phyloP scores from a whole-genome alignment of 1,284 basidiomycete genomes.

The Schizophyllum amplum region DNA sequence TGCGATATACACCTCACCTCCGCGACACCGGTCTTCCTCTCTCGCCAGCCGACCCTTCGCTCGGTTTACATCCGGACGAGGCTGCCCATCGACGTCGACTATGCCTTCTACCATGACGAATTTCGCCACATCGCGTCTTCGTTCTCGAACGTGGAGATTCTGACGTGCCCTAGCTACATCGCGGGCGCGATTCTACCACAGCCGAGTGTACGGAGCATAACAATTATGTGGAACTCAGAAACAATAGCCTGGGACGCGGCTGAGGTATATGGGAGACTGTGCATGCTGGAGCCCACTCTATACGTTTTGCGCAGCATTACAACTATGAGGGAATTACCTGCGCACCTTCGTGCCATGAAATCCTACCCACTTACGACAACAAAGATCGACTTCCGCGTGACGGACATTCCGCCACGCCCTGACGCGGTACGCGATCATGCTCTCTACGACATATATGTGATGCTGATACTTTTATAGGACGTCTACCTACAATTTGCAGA shows the following conservation, averaged over 20 bases:
- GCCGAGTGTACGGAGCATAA: not conserved
- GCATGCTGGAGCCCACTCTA: not conserved
- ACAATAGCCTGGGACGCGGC: not conserved
- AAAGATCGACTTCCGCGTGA: not conserved
- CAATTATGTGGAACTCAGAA: not conserved
- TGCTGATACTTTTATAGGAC: not conserved
- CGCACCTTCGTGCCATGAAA: not conserved
- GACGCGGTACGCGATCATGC: not conserved
- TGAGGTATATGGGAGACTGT: not conserved
- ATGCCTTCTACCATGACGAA: not conserved
- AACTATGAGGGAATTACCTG: not conserved
- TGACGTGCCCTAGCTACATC: not conserved
- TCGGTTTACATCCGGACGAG: not conserved
- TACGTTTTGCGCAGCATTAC: not conserved
- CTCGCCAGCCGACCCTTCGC: not conserved
- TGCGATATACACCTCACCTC: not conserved
- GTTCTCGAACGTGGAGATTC: not conserved
- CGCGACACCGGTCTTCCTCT: not conserved
- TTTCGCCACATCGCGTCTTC: not conserved
- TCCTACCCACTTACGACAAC: not conserved
- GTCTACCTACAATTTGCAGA: not conserved
- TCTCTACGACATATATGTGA: not conserved
- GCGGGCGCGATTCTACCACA: not conserved
- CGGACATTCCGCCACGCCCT: not conserved
- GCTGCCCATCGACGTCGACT: not conserved